Percentiles rank a stretch among this genome's conserved stretches.
Conservation (phyloP, 495 filamentous ascomycete species). For the Talaromyces thailandensis region DNA sequence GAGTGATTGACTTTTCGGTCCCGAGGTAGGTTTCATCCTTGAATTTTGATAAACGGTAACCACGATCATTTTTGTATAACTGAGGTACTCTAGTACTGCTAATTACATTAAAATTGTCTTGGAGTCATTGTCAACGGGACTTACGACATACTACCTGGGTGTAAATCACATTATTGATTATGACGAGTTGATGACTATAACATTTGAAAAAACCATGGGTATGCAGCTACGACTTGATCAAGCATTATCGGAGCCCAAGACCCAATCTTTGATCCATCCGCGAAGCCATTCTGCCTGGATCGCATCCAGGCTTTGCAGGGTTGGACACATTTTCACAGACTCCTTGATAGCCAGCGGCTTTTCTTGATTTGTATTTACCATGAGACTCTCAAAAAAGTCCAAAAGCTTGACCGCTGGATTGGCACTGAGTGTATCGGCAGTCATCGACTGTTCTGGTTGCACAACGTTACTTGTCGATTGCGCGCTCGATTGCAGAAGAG, state of each 20-base stretch:
- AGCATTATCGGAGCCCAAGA: neutral
- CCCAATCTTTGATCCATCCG: slow-evolving; percentile 5
- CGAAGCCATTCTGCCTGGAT: neutral
- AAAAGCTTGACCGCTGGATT: slow-evolving; percentile 4
- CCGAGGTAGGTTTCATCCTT: too few relatives aligned
- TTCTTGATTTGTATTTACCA: neutral
- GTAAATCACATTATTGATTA: neutral
- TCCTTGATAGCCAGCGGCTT: neutral
- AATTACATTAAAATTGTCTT: neutral
- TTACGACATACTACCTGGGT: neutral
- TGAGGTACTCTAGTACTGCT: neutral
- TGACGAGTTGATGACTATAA: neutral
- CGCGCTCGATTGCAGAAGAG: neutral
- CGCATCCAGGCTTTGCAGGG: neutral
- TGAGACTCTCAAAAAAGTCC: neutral
- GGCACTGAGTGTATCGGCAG: neutral
- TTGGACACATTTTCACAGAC: neutral
- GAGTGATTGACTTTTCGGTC: too few relatives aligned
- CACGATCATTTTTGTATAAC: neutral
- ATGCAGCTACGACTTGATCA: neutral
- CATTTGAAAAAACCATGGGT: too few relatives aligned
- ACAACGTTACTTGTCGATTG: neutral
- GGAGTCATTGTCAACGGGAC: neutral
- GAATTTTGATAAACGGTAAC: too few relatives aligned
- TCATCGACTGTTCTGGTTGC: neutral